Evolutionary conservation across 2,329 filamentous ascomycete genomes (phyloP).

Genomic region (Epichloe coenophiala): DNA sequence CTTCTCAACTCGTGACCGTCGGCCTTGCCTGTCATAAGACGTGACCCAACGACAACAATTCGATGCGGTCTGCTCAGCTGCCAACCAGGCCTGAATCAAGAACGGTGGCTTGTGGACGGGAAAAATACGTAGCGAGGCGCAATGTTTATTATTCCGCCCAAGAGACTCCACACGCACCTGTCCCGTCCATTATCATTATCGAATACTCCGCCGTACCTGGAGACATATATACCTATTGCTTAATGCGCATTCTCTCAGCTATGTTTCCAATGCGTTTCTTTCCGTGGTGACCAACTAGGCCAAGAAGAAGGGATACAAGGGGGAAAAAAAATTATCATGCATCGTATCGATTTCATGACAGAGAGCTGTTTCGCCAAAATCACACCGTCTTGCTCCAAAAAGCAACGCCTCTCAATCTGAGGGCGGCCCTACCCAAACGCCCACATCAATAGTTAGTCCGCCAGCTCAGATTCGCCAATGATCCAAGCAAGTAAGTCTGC

Average conservation of each 20-base stretch:
- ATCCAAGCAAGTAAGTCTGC: background rate
- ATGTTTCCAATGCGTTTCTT: conserved; percentile 5
- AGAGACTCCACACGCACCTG: too few species aligned
- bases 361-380: background rate
- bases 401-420: background rate
- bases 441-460: background rate
- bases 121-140: background rate
- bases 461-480: background rate
- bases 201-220: conserved; percentile 2
- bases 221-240: conserved; percentile 3
- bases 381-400: background rate
- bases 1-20: background rate
- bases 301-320: background rate
- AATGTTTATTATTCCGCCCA: background rate
- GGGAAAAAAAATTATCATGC: background rate
- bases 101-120: background rate
- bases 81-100: background rate
- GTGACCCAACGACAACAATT: background rate
- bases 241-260: conserved; percentile 1
- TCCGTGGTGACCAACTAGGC: background rate
- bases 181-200: conserved; percentile 9
- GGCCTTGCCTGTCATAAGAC: background rate
- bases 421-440: conserved; percentile 1
- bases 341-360: conserved; percentile 1
- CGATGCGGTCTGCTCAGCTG: background rate